Base-by-base conservation (phyloP, 495 filamentous ascomycete genomes). In the Poronia punctata region DNA sequence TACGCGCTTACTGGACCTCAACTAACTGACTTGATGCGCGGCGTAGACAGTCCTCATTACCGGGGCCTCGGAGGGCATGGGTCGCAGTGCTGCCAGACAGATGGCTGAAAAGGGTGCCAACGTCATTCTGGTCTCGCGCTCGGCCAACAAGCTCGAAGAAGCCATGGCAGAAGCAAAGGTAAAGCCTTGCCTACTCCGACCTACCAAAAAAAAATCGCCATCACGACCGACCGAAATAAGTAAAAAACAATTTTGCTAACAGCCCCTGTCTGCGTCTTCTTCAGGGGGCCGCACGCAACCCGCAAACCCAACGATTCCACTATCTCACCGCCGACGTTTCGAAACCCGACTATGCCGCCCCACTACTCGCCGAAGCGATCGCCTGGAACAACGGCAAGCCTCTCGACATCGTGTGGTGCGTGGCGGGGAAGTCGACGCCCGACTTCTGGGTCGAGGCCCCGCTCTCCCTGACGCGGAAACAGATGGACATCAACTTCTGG, bases 401-500 rank as follows among this genome's bases (percentile, higher is more conserved):
- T 7, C 86, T 88, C 0, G 89, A 96, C 53, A 72, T 95, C 40
- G 83, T 96, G 29, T 97, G 92, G 89, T 88, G 86, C 58, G 81
- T 86, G 43, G 93, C 92, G 9, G 89, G 89, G 51, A 71, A 75
- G 46, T 77, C 85, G 6, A 68, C 68, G 26, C 90, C 93, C 0
- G 66, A 78, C 4, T 81, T 90, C 52, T 97, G 93, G 70, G 57
- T 85, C 44, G 85, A 95, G 43, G 75, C 74, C 11, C 63, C 76
- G 16, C 54, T 82, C n/a, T 57, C 77, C 16, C 70, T 68, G 9
- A 64, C 90, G 41, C 74, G 80, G 16, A 64, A 74, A 51, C 88
- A 95, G 64, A 94, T 96, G 79, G 83, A 88, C 57, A 79, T 84
- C 28, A 92, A 97, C 57, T 98, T 88, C 67, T 93, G 84, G 72